Base-by-base conservation (phyloP, 2,329 filamentous ascomycete genomes). In the Penicillium frequentans region DNA sequence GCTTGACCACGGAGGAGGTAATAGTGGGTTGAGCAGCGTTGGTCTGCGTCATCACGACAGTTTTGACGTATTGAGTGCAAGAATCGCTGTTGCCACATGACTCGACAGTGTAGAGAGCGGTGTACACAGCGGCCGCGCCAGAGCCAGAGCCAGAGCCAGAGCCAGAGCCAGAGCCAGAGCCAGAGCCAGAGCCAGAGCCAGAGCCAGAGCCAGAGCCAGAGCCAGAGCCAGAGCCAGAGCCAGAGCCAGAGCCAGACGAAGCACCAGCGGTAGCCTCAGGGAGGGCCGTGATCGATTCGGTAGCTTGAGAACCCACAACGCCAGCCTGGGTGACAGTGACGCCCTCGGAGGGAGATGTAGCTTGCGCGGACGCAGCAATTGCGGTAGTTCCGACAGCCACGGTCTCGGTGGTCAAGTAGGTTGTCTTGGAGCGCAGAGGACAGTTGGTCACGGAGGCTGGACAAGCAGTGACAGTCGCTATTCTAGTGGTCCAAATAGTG, bases 391-490 rank as follows among this genome's bases (percentile, higher is more conserved):
- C 43, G 9, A 42, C 19, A 11, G 37, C 26, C 46, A 35, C 5
- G 19, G 59, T 67, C 50, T 67, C 67, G 3, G 66, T 70, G 31
- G 62, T 67, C 33, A 64, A 16, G 26, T 51, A 58, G 11, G 57
- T 64, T 3, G 56, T 63, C 52, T 56, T 54, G 1, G 52, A 57
- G 8, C 56, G 50, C 8, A 59, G 58, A 16, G 69, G 69, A 57
- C 70, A 71, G 26, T 71, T 55, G 10, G 68, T 69, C 1, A 71
- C 66, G 2, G 58, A 61, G 8, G 63, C 57, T 1, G 68, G 63
- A 35, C 69, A 72, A 10, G 59, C 57, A 8, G 64, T 70, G 33
- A 70, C 56, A 1, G 68, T 72, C 19, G 68, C 64, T 11, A 61
- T 59, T 3, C 55, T 57, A 5, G 65, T 68, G 3, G 54, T 60